phyloP scores from a whole-genome alignment of 768 basidiomycete species.

The Zangia roseola region DNA sequence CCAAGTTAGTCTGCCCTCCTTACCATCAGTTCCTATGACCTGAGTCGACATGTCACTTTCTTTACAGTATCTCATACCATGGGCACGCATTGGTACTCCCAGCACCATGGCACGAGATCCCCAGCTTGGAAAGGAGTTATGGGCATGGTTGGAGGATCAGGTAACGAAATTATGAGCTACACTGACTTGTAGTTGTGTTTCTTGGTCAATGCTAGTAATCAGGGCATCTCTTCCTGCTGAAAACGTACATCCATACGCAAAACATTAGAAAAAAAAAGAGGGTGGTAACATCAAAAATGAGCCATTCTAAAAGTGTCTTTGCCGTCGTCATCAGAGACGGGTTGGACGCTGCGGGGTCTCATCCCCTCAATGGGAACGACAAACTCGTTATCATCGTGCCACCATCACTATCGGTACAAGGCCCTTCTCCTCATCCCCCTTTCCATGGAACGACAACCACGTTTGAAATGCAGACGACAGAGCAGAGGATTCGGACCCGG shows the following conservation, averaged over 20 bases:
- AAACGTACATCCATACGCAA: too few relatives aligned
- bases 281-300: too few relatives aligned
- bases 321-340: not conserved
- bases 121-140: slow-evolving; percentile 35
- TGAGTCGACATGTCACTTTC: not conserved
- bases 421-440: slow-evolving; percentile 1
- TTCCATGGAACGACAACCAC: not conserved
- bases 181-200: too few relatives aligned
- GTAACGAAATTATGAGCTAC: slow-evolving; percentile 10
- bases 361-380: not conserved
- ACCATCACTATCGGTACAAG: not conserved
- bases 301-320: not conserved
- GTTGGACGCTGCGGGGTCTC: not conserved
- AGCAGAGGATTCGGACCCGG: not conserved
- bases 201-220: too few relatives aligned
- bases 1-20: slow-evolving; percentile 29
- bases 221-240: too few relatives aligned
- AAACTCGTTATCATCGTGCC: not conserved
- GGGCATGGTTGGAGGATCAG: slow-evolving; percentile 50
- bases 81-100: slow-evolving; percentile 37
- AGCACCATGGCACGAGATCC: slow-evolving; percentile 32
- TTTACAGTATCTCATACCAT: slow-evolving; percentile 44
- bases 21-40: too few relatives aligned
- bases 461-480: not conserved
- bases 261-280: too few relatives aligned